Evolutionary conservation across 148 eudicot genomes (phyloP).

Genomic region (Rhododendron griersonianum): DNA sequence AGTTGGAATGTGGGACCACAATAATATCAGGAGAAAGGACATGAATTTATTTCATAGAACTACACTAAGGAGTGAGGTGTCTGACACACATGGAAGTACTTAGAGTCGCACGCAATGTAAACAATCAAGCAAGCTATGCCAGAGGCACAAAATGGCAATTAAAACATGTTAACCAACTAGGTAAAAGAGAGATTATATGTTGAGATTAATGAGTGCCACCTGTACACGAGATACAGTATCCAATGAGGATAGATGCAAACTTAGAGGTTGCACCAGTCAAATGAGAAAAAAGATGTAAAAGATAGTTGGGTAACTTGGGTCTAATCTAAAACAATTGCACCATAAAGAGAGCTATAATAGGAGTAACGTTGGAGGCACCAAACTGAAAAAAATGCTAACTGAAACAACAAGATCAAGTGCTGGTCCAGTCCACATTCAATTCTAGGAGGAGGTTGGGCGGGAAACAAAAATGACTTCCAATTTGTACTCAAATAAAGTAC

Average conservation of each 20-base stretch:
- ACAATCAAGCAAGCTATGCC: neutral
- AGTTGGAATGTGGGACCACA: neutral
- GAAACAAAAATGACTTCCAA: neutral
- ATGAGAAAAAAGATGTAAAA: neutral
- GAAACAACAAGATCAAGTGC: neutral
- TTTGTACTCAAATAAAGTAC: neutral
- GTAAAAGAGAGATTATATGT: neutral
- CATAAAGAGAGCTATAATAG: neutral
- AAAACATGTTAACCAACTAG: neutral
- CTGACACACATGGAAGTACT: neutral
- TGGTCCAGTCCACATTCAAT: neutral
- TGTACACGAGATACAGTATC: neutral
- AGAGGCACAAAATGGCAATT: neutral
- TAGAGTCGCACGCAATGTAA: neutral
- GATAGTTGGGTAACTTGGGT: neutral
- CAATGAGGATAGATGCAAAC: neutral
- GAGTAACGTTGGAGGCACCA: neutral
- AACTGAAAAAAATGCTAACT: neutral
- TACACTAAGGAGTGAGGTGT: neutral
- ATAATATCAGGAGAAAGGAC: neutral
- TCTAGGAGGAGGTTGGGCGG: neutral
- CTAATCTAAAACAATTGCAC: neutral
- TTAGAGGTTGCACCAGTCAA: neutral
- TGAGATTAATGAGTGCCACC: neutral
- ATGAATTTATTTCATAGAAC: neutral